Evolutionary conservation across 345 rosid genomes (phyloP), one percentile per base, ranked within the genome.

Genomic region (Anastatica hierochuntica): DNA sequence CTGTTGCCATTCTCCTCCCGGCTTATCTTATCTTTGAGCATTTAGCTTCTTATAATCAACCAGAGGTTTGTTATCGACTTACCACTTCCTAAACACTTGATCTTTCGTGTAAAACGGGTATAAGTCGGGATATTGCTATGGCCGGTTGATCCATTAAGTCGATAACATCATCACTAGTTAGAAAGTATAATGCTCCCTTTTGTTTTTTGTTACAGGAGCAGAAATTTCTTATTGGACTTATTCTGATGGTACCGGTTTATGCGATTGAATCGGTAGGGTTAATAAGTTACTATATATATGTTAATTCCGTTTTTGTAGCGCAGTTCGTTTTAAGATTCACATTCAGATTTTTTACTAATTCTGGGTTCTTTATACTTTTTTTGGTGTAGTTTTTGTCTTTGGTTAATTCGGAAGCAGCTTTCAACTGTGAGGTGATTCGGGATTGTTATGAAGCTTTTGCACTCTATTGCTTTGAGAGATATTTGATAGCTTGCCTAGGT

Each of bases 381-480:
- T 57, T 21, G 24, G 57, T 67, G 78, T 87, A 92, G 98, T 80
- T 92, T 67, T 60, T 92, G 63, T 92, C 98, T 27, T 75, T 92
- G 75, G 59, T 85, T 74, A 82, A 88, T 70, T 92, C 98, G 29
- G 77, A 66, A 70, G 84, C 85, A 43, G 98, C 98, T 27, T 92
- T 92, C 75, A 88, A 92, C 76, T 83, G 83, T 14, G 97, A 92
- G 77, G 86, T 77, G 56, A 72, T 92, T 59, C 94, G 97, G 48
- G 98, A 92, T 71, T 92, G 98, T 76, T 92, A 92, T 60, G 98
- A 92, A 77, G 98, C 98, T 63, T 88, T 92, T 75, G 98, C 98
- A 5, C 71, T 92, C 70, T 92, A 92, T 70, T 88, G 97, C 79
- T 92, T 92, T 37, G 98, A 92, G 79, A 79, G 98, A 85, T 92